These are phyloP conservation scores for Cryphonectria radicalis DNA, from an alignment of 2,329 filamentous ascomycete genomes.

Conservation along the genomic window DNA sequence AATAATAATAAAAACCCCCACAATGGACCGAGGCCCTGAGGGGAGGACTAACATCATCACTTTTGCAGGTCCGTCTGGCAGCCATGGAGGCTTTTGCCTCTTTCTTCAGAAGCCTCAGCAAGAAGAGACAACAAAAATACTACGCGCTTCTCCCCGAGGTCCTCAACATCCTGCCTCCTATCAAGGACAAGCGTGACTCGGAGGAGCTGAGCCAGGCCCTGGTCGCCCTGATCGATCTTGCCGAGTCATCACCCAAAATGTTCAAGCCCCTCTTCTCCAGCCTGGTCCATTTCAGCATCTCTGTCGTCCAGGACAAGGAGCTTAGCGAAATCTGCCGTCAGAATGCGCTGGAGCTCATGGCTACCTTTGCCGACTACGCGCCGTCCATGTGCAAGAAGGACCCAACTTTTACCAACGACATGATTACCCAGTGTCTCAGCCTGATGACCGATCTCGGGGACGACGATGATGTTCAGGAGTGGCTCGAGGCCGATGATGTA, in stretches of 20 bases:
- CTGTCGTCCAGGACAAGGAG: conserved; percentile 95
- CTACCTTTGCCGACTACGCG: conserved; percentile 93
- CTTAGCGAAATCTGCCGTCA: conserved; percentile 87
- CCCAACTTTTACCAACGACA: conserved; percentile 85
- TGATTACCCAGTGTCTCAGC: conserved; percentile 98
- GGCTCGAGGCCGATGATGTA: conserved; percentile 90
- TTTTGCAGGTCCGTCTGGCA: conserved; percentile 76
- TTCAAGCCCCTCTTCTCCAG: conserved; percentile 94
- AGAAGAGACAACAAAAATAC: conserved; percentile 89
- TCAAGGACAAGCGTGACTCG: conserved; percentile 89
- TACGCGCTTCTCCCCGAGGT: conserved; percentile 86
- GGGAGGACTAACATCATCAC: neutral
- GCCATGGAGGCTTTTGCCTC: conserved; percentile 97
- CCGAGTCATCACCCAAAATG: conserved; percentile 95
- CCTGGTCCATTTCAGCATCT: conserved; percentile 89
- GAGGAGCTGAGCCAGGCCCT: conserved; percentile 91
- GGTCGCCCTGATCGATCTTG: conserved; percentile 88
- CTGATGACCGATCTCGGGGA: conserved; percentile 96
- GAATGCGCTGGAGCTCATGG: conserved; percentile 95
- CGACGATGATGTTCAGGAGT: conserved; percentile 92
- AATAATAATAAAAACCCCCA: neutral
- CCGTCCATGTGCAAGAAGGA: conserved; percentile 96
- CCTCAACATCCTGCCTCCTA: conserved; percentile 89
- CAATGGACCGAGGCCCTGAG: conserved; percentile 24
- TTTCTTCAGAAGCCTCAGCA: conserved; percentile 89